Evolutionary conservation across 1,284 basidiomycete species (phyloP).

Genomic region (Boletus semigastroideus): DNA sequence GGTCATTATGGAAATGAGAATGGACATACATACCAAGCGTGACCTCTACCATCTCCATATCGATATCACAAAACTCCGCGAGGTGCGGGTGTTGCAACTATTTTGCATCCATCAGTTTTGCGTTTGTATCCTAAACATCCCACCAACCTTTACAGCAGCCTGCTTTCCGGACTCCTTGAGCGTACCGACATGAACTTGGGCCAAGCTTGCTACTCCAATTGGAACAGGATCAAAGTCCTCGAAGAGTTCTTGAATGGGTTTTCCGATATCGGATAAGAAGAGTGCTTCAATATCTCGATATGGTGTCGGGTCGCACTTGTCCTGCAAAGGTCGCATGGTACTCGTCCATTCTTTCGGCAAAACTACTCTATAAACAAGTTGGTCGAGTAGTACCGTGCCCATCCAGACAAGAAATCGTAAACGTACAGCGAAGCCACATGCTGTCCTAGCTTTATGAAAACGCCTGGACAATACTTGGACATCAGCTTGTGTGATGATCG

Average conservation of each 20-base stretch:
- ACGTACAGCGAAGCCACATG: constrained; percentile 76
- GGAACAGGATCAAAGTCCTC: constrained; percentile 87
- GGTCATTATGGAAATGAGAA: neutral
- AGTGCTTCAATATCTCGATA: constrained; percentile 68
- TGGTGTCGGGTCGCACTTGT: constrained; percentile 80
- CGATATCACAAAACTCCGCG: constrained; percentile 86
- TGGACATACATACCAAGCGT: constrained; percentile 52
- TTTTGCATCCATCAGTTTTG: constrained; percentile 5
- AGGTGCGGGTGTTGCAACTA: constrained; percentile 94
- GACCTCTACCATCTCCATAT: constrained; percentile 86
- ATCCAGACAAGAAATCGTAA: neutral
- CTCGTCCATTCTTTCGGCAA: constrained; percentile 82
- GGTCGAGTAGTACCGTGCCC: neutral
- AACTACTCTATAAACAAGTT: constrained; percentile 41
- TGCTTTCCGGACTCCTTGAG: constrained; percentile 69
- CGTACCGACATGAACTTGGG: constrained; percentile 90
- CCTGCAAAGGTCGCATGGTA: constrained; percentile 74
- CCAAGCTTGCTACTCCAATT: constrained; percentile 92
- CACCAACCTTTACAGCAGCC: constrained; percentile 86
- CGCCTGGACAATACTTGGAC: constrained; percentile 44
- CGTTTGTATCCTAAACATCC: neutral
- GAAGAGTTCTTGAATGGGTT: constrained; percentile 64
- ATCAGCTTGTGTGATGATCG: neutral
- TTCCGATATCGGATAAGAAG: constrained; percentile 74
- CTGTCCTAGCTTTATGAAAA: constrained; percentile 93